Percentiles rank a stretch among this genome's conserved stretches.
Conservation (phyloP, 441 rosid genomes). For the Bocquillonia castaneifolia region DNA sequence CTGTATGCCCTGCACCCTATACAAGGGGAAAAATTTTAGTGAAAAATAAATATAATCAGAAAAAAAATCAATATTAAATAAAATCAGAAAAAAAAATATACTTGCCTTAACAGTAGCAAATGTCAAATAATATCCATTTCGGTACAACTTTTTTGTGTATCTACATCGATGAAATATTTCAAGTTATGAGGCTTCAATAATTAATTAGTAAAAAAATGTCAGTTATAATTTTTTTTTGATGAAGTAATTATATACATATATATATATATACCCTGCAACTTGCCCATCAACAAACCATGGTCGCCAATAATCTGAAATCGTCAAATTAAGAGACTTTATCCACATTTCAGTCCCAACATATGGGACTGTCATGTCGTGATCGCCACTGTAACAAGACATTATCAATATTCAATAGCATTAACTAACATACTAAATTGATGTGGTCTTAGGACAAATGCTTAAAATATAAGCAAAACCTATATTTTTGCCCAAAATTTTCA, state of each 20-base stretch:
- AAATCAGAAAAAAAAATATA: background rate
- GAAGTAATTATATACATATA: no score
- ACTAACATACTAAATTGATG: no score
- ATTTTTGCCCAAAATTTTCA: no score
- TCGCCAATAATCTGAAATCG: constrained; percentile 22
- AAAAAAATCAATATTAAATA: background rate
- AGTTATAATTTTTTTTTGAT: no score
- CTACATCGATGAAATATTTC: constrained; percentile 5
- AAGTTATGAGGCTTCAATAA: background rate
- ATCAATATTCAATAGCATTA: no score
- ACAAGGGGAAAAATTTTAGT: background rate
- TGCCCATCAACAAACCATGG: constrained; percentile 38
- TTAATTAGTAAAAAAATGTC: background rate
- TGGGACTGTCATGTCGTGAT: constrained; percentile 31
- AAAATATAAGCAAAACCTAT: no score
- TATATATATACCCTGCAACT: constrained; percentile 30
- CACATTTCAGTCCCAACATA: constrained; percentile 25
- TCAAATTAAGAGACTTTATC: constrained; percentile 22
- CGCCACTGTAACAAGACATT: constrained; percentile 27
- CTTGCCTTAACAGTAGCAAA: constrained; percentile 33
- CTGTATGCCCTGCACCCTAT: constrained; percentile 42
- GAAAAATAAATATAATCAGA: background rate
- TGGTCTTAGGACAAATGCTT: no score
- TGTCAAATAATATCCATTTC: constrained; percentile 22
- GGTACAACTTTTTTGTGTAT: constrained; percentile 23